These are phyloP conservation scores for Sporothrix dimorphospora DNA, from an alignment of 2,329 filamentous ascomycete genomes.

Conservation along the genomic window DNA sequence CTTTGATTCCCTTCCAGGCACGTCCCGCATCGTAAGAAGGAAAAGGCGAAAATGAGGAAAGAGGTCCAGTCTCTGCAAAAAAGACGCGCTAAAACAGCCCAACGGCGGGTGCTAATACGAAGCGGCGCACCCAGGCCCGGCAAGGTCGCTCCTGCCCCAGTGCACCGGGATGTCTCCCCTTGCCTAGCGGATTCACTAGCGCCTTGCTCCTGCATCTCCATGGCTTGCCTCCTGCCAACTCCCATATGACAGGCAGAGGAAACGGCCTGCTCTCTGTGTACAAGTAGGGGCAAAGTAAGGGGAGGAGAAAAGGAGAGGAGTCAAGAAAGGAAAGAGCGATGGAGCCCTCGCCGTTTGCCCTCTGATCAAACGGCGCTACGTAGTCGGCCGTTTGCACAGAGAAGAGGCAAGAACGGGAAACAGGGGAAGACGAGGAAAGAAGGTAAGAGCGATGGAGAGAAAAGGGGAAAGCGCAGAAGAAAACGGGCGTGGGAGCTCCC, in stretches of 20 bases:
- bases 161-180: slow-evolving; percentile 9
- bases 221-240: background rate
- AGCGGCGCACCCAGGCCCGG: slow-evolving; percentile 12
- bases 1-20: background rate
- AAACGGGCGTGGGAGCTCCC: slow-evolving; percentile 20
- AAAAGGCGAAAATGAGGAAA: slow-evolving; percentile 3
- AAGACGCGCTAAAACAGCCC: slow-evolving; percentile 23
- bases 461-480: slow-evolving; percentile 8
- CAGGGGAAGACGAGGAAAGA: background rate
- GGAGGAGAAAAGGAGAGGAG: background rate
- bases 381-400: background rate
- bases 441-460: background rate
- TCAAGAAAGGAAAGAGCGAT: slow-evolving; percentile 1
- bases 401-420: background rate
- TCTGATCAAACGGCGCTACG: background rate
- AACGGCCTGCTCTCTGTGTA: background rate
- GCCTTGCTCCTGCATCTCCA: background rate
- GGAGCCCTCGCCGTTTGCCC: background rate
- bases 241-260: background rate
- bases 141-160: slow-evolving; percentile 23
- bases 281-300: background rate
- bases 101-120: slow-evolving; percentile 24
- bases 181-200: slow-evolving; percentile 19
- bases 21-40: background rate
- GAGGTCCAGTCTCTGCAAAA: background rate